Evolutionary conservation across 495 filamentous ascomycete genomes (phyloP), one percentile per base, ranked within the genome.

Genomic region (Entonaema liquescens): DNA sequence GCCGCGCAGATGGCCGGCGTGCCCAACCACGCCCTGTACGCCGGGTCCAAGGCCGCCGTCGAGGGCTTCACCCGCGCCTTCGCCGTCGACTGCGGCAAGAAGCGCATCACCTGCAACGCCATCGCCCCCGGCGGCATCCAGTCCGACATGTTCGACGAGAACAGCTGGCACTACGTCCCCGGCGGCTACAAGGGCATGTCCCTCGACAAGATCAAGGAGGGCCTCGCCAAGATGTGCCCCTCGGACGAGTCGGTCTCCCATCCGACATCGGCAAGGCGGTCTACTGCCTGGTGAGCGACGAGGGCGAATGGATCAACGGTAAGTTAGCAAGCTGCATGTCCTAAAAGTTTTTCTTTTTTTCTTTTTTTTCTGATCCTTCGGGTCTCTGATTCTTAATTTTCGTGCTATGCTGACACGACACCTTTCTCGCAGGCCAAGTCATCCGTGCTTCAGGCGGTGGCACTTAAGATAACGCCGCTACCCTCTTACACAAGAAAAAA

Each of bases 121-220:
- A 83, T 91, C 50, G 89, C 89, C 3, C 89, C 89, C 49, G 89
- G 89, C 52, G 89, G 89, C 58, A 87, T 90, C 79, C 89, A 89
- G 83, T 88, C 87, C 58, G 89, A 91, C 74, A 91, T 91, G 89
- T 90, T 88, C 82, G 83, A 89, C 74, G 82, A 83, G 73, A 88
- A 89, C 59, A 88, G 85, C 77, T 81, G 83, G 78, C 84, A 86
- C 76, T 89, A 89, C 78, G 86, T 87, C 49, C 87, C 87, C 17
- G 80, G 79, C 52, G 86, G 84, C 67, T 80, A 82, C 50, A 81
- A 82, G 74, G 72, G 71, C 70, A 79, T 77, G 78, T 19, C 69
- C 31, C 65, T 76, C 31, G 74, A 77, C 17, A 75, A 59, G 52
- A 78, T 76, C 71, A 72, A 77, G 63, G 67, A 74, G 2, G 76